Conservation (phyloP, 2,329 filamentous ascomycete genomes). For the Ascochyta viciae-villosae region DNA sequence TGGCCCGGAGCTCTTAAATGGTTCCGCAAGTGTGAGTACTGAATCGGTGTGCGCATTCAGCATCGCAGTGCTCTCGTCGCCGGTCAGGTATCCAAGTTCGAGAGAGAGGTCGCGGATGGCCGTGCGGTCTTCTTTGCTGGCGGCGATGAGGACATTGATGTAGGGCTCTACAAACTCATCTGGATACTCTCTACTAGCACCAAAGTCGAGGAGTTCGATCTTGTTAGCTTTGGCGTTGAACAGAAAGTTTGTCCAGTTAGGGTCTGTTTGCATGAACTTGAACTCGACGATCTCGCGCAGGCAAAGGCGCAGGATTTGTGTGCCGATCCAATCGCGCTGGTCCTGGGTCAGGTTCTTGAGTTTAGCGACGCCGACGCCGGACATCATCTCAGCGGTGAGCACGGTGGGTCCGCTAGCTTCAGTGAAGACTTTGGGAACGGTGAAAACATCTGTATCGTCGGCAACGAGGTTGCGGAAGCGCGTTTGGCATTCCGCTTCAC, state of each 20-base stretch:
- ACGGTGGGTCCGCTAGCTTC: conserved; percentile 87
- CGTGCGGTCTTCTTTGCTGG: conserved; percentile 71
- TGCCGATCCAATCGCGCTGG: conserved; percentile 95
- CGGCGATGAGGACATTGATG: conserved; percentile 79
- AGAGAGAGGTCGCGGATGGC: conserved; percentile 73
- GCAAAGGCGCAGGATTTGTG: conserved; percentile 89
- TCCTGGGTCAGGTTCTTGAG: conserved; percentile 76
- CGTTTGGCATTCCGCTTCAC: conserved; percentile 81
- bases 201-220: conserved; percentile 94
- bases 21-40: conserved; percentile 89
- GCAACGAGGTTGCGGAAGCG: conserved; percentile 79
- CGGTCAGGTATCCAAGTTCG: conserved; percentile 88
- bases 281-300: conserved; percentile 93
- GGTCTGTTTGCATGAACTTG: conserved; percentile 98
- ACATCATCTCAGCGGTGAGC: conserved; percentile 91
- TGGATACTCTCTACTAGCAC: conserved; percentile 86
- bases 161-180: conserved; percentile 81
- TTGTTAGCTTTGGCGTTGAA: conserved; percentile 76
- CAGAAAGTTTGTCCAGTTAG: conserved; percentile 99
- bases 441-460: conserved; percentile 76
- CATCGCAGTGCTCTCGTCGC: conserved; percentile 85
- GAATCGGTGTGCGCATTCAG: conserved; percentile 87
- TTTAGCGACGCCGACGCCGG: conserved; percentile 84
- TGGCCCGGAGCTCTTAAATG: conserved; percentile 76
- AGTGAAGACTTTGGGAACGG: conserved; percentile 77